Evolutionary conservation across 164 flowering plant species (phyloP), one percentile per base, ranked within the genome.

Genomic region (Cinnamomum chago): DNA sequence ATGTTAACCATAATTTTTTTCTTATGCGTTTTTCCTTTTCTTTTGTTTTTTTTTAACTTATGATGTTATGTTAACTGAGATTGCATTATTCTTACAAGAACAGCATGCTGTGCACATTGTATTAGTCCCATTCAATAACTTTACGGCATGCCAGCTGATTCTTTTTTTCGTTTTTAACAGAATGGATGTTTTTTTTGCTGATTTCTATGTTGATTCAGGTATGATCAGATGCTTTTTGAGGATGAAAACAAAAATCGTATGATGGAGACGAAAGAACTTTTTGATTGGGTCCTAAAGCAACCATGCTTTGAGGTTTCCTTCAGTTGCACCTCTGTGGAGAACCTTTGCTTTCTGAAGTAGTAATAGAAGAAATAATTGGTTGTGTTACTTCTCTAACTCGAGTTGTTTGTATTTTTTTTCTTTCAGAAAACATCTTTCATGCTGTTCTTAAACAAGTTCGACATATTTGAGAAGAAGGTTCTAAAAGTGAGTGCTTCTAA

Each of bases 371-470:
- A 28, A 67, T 67, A n/a, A 15, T 67, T 17, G n/a, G n/a, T 20
- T 55, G 15, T 64, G 15, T 64, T 11, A 12, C n/a, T 30, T 67
- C n/a, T 52, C 47, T 62, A 69, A 67, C 50, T 35, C 22, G 64
- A 25, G 15, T 70, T 25, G 10, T 30, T 30, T 30, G 2, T 52
- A 1, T 2, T 82, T 70, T 72, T 50, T 78, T 77, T 55, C 62
- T 2, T 81, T 88, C 94, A 96, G 99, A 93, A 90, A 91, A 92
- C 98, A 70, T 93, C 98, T 58, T 90, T 96, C 87, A 89, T 96
- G 98, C 87, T 96, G 76, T 96, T 96, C 76, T 83, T 96, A 27
- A 96, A 96, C 88, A 96, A 96, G 84, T 96, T 94, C 74, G 99
- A 96, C 83, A 86, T 94, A 75, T 96, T 96, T 69, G 98, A 93